A percentile compares a stretch with the other conserved stretches of the same genome.
phyloP scores from a whole-genome alignment of 1,284 basidiomycete species.

The Exobasidium rhododendri region DNA sequence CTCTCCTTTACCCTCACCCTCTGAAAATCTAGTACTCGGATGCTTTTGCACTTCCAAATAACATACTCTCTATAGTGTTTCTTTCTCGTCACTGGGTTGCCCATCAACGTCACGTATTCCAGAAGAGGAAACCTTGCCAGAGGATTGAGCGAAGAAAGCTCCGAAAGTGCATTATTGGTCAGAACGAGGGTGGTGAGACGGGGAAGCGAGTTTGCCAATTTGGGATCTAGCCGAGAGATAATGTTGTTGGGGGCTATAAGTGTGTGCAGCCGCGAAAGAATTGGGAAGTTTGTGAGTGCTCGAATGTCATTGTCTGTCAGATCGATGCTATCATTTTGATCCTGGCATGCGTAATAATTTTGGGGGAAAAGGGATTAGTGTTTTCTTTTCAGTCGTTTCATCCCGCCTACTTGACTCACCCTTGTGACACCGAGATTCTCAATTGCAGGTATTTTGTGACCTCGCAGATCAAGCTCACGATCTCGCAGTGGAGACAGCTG shows the following conservation, averaged over 20 bases:
- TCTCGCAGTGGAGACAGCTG: slow-evolving; percentile 87
- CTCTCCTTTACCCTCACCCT: slow-evolving; percentile 73
- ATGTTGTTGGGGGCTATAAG: slow-evolving; percentile 84
- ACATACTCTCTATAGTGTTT: slow-evolving; percentile 94
- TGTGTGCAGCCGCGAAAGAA: slow-evolving; percentile 73
- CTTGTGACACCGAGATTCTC: slow-evolving; percentile 98
- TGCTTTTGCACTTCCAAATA: slow-evolving; percentile 60
- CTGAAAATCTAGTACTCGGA: slow-evolving; percentile 94
- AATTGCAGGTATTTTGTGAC: slow-evolving; percentile 90
- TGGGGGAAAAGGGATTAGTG: not conserved
- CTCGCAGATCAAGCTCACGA: slow-evolving; percentile 62
- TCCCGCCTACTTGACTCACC: slow-evolving; percentile 59
- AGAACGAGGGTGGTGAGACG: slow-evolving; percentile 69
- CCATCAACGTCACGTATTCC: slow-evolving; percentile 76
- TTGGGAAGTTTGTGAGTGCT: slow-evolving; percentile 78
- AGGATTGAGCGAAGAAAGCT: slow-evolving; percentile 76
- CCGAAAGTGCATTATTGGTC: slow-evolving; percentile 60
- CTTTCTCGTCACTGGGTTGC: slow-evolving; percentile 87
- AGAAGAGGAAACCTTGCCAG: slow-evolving; percentile 74
- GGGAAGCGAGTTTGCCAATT: slow-evolving; percentile 75
- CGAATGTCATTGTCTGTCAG: slow-evolving; percentile 92
- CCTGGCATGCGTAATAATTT: no score
- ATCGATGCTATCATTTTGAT: slow-evolving; percentile 91
- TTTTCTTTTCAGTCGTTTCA: not conserved
- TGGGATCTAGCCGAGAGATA: slow-evolving; percentile 74